phyloP scores from a whole-genome alignment of 495 filamentous ascomycete species.

The Penicillium flavigenum region DNA sequence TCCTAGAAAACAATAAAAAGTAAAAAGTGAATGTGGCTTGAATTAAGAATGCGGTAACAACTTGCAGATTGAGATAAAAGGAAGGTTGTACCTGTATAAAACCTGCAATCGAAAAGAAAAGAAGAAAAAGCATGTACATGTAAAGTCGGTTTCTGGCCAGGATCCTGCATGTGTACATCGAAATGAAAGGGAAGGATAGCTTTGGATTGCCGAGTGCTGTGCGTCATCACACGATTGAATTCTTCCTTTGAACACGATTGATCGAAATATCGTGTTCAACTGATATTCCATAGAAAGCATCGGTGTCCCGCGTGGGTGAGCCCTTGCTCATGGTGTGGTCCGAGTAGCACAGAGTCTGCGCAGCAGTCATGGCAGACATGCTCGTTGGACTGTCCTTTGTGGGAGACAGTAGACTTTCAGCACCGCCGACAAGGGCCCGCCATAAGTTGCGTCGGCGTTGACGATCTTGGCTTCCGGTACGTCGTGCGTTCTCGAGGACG shows the following conservation, averaged over 20 bases:
- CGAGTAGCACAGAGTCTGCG: slow-evolving; percentile 34
- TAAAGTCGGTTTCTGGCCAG: not conserved
- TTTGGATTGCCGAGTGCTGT: not conserved
- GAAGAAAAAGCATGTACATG: not conserved
- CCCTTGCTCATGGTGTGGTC: slow-evolving; percentile 19
- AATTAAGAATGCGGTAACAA: not conserved
- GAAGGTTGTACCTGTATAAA: not conserved
- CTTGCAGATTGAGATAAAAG: not conserved
- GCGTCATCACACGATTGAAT: slow-evolving; percentile 10
- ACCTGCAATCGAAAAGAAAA: not conserved
- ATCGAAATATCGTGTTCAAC: slow-evolving; percentile 40
- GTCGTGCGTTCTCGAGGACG: slow-evolving; percentile 31
- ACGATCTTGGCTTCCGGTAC: slow-evolving; percentile 7
- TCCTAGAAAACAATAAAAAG: not conserved
- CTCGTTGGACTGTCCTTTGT: slow-evolving; percentile 17
- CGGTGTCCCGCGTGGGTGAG: slow-evolving; percentile 12
- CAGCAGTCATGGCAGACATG: slow-evolving; percentile 19
- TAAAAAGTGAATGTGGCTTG: not conserved
- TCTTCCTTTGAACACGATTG: slow-evolving; percentile 12
- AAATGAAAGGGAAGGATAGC: not conserved
- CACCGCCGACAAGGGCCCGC: slow-evolving; percentile 23
- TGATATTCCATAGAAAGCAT: slow-evolving; percentile 29
- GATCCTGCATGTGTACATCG: not conserved
- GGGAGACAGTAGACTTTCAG: slow-evolving; percentile 19
- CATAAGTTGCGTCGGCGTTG: slow-evolving; percentile 30